phyloP scores from a whole-genome alignment of 768 basidiomycete genomes.

The Lactarius trivialis region DNA sequence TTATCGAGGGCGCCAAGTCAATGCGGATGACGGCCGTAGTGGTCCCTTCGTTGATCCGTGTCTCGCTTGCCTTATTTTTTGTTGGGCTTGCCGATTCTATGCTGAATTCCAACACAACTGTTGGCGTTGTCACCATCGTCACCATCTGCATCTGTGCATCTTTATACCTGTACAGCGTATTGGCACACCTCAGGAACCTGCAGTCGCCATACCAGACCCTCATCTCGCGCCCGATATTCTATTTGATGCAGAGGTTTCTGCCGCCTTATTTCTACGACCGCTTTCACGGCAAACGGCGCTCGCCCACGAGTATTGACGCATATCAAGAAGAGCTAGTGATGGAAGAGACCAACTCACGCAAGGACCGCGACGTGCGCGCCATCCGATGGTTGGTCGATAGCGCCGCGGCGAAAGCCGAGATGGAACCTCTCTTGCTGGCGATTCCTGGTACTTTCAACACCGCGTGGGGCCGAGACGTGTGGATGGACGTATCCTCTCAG shows the following conservation, averaged over 20 bases:
- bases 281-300: neutral
- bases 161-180: neutral
- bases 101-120: neutral
- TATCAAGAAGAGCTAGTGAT: neutral
- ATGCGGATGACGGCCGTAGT: neutral
- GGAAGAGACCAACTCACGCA: neutral
- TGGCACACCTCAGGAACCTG: neutral
- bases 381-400: neutral
- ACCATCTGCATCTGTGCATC: neutral
- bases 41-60: neutral
- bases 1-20: neutral
- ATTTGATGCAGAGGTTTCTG: neutral
- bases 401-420: neutral
- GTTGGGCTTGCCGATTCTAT: neutral
- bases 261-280: no score
- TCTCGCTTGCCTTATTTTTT: neutral
- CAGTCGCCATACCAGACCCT: neutral
- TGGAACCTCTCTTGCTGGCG: neutral
- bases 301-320: neutral
- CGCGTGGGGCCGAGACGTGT: neutral
- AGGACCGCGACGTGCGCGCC: neutral
- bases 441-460: neutral
- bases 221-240: neutral
- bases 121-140: neutral
- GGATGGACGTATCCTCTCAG: neutral